Evolutionary conservation across 169 alveolate species (phyloP).

Genomic region (Eimeria acervulina): DNA sequence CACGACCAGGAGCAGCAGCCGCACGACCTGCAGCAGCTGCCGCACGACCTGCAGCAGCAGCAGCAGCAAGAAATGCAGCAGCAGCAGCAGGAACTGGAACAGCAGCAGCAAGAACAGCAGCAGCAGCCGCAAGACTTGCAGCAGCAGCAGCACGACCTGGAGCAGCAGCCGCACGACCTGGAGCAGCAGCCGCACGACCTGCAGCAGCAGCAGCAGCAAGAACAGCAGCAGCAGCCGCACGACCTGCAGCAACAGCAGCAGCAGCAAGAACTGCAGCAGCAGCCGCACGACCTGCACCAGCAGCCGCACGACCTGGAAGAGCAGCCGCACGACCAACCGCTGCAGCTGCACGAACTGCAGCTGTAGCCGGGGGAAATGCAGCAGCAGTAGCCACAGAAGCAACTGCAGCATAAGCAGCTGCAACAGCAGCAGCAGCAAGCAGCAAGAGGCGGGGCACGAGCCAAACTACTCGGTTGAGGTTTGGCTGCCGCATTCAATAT

Average conservation of each 20-base stretch:
- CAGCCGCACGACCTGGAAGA: neutral
- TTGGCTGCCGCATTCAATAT: neutral
- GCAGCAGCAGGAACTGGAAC: neutral
- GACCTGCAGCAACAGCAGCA: neutral
- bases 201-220: no score
- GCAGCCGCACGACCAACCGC: slow-evolving; percentile 14
- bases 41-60: neutral
- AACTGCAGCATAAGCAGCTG: no score
- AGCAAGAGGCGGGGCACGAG: no score
- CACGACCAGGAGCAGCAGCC: neutral
- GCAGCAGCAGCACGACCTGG: neutral
- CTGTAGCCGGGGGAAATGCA: neutral
- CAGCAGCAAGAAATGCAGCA: neutral
- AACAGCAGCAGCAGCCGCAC: neutral
- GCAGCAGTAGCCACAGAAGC: no score
- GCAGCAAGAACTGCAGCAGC: neutral
- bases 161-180: neutral
- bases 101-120: neutral
- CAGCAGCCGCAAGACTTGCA: neutral
- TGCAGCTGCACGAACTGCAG: slow-evolving; percentile 14
- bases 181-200: no score
- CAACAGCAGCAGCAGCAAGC: no score
- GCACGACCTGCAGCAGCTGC: neutral
- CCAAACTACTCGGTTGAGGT: no score
- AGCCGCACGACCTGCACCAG: neutral